These are phyloP conservation scores for Ustulina deusta DNA, from an alignment of 2,329 filamentous ascomycete genomes.

Conservation along the genomic window DNA sequence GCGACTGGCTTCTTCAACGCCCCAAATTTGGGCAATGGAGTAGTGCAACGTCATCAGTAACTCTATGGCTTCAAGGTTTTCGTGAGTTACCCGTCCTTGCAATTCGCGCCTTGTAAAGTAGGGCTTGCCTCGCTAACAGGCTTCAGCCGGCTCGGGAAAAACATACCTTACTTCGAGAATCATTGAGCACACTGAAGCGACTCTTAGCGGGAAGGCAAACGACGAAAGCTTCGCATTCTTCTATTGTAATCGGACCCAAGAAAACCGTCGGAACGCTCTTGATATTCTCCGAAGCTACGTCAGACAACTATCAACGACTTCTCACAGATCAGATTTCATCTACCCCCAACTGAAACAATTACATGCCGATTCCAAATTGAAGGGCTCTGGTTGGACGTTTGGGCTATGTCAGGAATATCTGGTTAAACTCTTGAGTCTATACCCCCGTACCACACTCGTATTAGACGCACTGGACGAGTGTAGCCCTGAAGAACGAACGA, in stretches of 20 bases:
- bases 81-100: conserved; percentile 15
- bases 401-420: conserved; percentile 23
- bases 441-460: conserved; percentile 23
- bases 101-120: background rate
- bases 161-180: conserved; percentile 29
- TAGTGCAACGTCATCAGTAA: conserved; percentile 22
- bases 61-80: conserved; percentile 32
- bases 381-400: conserved; percentile 28
- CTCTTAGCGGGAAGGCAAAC: conserved; percentile 7
- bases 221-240: conserved; percentile 35
- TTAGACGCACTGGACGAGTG: conserved; percentile 33
- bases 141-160: conserved; percentile 31
- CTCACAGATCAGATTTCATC: background rate
- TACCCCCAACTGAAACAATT: conserved; percentile 12
- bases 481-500: conserved; percentile 1
- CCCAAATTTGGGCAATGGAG: conserved; percentile 29
- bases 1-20: conserved; percentile 27
- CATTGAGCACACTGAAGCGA: conserved; percentile 16
- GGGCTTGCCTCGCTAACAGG: conserved; percentile 5
- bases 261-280: conserved; percentile 26
- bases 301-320: conserved; percentile 30
- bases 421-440: conserved; percentile 16
- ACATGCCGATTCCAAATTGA: background rate
- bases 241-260: conserved; percentile 36
- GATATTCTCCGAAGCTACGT: conserved; percentile 30